Percentiles rank a stretch among this genome's conserved stretches.
phyloP scores from a whole-genome alignment of 1,284 basidiomycete genomes.

The Amylostereum areolatum region DNA sequence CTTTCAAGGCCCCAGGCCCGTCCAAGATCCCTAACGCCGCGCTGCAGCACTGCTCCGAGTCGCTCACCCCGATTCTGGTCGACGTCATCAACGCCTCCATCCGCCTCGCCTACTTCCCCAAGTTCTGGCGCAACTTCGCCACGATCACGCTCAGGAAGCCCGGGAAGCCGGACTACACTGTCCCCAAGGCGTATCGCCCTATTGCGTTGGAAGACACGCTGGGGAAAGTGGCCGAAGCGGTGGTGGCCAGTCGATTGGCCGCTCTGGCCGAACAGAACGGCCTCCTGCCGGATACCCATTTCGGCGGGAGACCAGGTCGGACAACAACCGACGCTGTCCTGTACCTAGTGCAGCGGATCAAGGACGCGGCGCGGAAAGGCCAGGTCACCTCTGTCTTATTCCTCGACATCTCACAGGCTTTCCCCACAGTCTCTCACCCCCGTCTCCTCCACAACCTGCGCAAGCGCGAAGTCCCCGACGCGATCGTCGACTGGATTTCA shows the following conservation, averaged over 20 bases:
- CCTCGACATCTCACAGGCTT: slow-evolving; percentile 35
- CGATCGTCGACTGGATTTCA: slow-evolving; percentile 19
- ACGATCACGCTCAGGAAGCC: slow-evolving; percentile 35
- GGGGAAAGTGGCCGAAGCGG: slow-evolving; percentile 26
- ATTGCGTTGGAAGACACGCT: slow-evolving; percentile 32
- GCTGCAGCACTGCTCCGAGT: slow-evolving; percentile 18
- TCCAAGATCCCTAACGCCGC: slow-evolving; percentile 31
- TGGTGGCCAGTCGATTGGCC: slow-evolving; percentile 17
- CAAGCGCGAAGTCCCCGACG: slow-evolving; percentile 17
- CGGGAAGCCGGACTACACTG: slow-evolving; percentile 27
- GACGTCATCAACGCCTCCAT: slow-evolving; percentile 25
- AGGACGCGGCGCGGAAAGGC: slow-evolving; percentile 25
- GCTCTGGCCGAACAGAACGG: slow-evolving; percentile 16
- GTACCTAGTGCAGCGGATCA: slow-evolving; percentile 21
- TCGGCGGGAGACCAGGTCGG: slow-evolving; percentile 28
- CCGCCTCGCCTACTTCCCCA: slow-evolving; percentile 20
- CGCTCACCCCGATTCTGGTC: slow-evolving; percentile 20
- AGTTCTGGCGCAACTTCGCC: slow-evolving; percentile 26
- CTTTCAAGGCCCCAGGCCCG: slow-evolving; percentile 30
- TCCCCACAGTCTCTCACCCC: slow-evolving; percentile 25
- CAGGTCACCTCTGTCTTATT: slow-evolving; percentile 28
- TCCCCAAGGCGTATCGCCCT: slow-evolving; percentile 30
- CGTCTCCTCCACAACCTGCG: slow-evolving; percentile 27
- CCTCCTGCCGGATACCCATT: slow-evolving; percentile 23
- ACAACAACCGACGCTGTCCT: slow-evolving; percentile 32